phyloP scores from a whole-genome alignment of 2,329 filamentous ascomycete genomes.

The Fusarium fujikuroi region DNA sequence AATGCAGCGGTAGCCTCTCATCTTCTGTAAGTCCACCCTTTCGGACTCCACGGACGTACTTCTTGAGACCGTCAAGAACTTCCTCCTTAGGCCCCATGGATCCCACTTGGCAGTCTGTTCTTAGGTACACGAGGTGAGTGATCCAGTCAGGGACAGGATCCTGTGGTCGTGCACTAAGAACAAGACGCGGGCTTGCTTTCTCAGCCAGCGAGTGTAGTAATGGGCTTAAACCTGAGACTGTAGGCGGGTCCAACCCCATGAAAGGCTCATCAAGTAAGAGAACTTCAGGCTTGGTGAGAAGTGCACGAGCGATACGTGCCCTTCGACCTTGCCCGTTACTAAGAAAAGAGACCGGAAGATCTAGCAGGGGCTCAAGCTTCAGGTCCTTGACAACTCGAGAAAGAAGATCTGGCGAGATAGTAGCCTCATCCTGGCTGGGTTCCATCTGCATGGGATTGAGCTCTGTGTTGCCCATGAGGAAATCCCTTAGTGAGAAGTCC shows the following conservation, averaged over 20 bases:
- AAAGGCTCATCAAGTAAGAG: conserved; percentile 93
- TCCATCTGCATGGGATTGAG: conserved; percentile 73
- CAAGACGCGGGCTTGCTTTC: conserved; percentile 73
- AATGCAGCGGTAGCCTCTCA: conserved; percentile 58
- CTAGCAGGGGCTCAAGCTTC: conserved; percentile 73
- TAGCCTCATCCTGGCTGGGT: conserved; percentile 55
- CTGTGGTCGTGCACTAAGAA: conserved; percentile 84
- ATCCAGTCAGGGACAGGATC: conserved; percentile 92
- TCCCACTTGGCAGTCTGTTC: conserved; percentile 72
- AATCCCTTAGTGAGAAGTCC: conserved; percentile 86
- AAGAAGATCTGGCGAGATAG: conserved; percentile 63
- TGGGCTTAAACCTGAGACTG: conserved; percentile 75
- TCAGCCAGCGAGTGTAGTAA: conserved; percentile 76
- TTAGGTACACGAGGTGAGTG: conserved; percentile 81
- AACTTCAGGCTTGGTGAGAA: conserved; percentile 82
- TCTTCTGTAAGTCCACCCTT: conserved; percentile 58
- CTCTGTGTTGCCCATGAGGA: conserved; percentile 82
- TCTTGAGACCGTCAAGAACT: conserved; percentile 66
- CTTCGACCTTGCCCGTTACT: conserved; percentile 93
- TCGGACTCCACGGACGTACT: conserved; percentile 60
- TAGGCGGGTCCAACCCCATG: conserved; percentile 93
- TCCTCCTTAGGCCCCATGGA: conserved; percentile 72
- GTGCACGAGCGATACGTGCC: conserved; percentile 86
- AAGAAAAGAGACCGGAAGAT: conserved; percentile 87
- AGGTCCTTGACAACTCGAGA: conserved; percentile 75